These are phyloP conservation scores for Colletotrichum sansevieriae DNA, from an alignment of 2,329 filamentous ascomycete species.

Conservation along the genomic window DNA sequence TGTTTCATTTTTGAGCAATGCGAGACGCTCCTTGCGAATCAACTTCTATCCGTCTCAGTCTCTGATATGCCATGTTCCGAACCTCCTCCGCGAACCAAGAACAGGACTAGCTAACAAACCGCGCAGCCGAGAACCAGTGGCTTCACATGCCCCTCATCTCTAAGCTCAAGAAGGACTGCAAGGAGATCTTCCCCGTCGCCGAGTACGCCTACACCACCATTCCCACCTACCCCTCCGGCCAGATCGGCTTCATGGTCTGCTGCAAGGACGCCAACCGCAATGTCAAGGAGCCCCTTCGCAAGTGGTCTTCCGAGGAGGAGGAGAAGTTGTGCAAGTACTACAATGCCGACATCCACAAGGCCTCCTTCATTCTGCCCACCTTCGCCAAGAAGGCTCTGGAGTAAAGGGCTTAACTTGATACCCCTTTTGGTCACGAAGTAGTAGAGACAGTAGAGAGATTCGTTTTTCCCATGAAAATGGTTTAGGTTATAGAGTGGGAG, in stretches of 20 bases:
- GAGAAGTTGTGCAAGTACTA: constrained; percentile 96
- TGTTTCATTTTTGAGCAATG: neutral
- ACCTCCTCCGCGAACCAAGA: neutral
- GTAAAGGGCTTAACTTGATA: constrained; percentile 50
- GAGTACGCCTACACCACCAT: constrained; percentile 99
- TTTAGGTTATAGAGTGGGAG: neutral
- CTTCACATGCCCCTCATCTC: constrained; percentile 94
- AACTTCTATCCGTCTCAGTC: constrained; percentile 20
- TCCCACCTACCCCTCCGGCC: constrained; percentile 97
- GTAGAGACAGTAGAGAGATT: neutral
- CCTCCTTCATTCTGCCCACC: constrained; percentile 91
- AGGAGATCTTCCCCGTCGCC: constrained; percentile 95
- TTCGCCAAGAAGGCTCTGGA: constrained; percentile 86
- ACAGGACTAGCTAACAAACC: constrained; percentile 37
- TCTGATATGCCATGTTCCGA: neutral
- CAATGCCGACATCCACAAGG: constrained; percentile 96
- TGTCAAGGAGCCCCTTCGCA: constrained; percentile 86
- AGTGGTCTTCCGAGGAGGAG: constrained; percentile 89
- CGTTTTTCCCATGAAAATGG: constrained; percentile 15
- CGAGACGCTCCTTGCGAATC: constrained; percentile 20
- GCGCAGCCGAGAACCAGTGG: constrained; percentile 98
- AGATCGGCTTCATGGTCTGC: constrained; percentile 99
- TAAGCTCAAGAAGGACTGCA: constrained; percentile 96
- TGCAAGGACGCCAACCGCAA: constrained; percentile 90
- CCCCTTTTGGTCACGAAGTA: neutral